Conservation (phyloP, 2,329 filamentous ascomycete genomes). For the Polychaeton citri region DNA sequence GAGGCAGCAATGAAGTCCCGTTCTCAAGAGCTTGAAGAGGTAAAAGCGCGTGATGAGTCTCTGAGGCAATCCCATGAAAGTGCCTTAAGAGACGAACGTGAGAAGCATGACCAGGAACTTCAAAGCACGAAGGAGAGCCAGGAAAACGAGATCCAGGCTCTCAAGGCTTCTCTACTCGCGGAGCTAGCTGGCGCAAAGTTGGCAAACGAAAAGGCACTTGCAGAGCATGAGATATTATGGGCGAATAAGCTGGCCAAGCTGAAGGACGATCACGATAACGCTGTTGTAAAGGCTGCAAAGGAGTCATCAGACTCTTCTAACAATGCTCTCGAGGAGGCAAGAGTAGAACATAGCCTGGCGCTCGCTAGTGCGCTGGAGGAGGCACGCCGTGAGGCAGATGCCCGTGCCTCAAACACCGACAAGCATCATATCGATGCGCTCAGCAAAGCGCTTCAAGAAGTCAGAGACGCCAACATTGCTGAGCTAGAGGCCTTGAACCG, state of each 20-base stretch:
- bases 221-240: slow-evolving; percentile 11
- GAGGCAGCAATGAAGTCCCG: slow-evolving; percentile 5
- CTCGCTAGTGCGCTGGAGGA: slow-evolving; percentile 3
- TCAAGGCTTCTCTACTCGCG: not conserved
- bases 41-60: not conserved
- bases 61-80: slow-evolving; percentile 7
- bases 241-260: slow-evolving; percentile 6
- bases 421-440: slow-evolving; percentile 6
- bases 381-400: slow-evolving; percentile 8
- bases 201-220: slow-evolving; percentile 7
- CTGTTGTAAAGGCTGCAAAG: slow-evolving; percentile 1
- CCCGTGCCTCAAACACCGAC: slow-evolving; percentile 6
- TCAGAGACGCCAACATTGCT: slow-evolving; percentile 1
- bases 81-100: not conserved
- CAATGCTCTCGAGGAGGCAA: slow-evolving; percentile 1
- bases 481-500: slow-evolving; percentile 6
- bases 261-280: slow-evolving; percentile 4
- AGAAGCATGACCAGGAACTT: not conserved
- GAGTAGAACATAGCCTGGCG: not conserved
- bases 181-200: slow-evolving; percentile 6
- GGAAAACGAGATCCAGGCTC: slow-evolving; percentile 1
- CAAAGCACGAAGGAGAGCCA: not conserved
- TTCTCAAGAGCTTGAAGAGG: not conserved
- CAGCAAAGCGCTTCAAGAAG: slow-evolving; percentile 6
- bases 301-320: slow-evolving; percentile 1